Base-by-base conservation (phyloP, 768 basidiomycete genomes). In the Boletus fagicola region DNA sequence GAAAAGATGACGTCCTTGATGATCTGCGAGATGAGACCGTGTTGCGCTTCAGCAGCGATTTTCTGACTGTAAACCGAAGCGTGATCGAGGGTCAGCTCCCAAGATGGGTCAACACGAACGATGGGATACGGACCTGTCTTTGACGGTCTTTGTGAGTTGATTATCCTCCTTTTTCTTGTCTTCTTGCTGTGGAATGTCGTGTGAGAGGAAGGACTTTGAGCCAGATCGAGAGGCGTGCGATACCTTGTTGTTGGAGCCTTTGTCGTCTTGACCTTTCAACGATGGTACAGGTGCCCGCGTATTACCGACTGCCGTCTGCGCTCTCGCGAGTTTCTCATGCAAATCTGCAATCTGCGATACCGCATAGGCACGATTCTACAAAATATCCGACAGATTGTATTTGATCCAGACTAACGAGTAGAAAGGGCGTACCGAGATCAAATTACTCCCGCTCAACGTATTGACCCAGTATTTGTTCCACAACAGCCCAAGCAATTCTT, bases 381-480 rank as follows among this genome's bases (percentile, higher is more conserved):
- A 15, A 1, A 28, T n/a, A 24, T 5, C 24, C 18, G 2, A 15
- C 1, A 6, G 10, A 18, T 56, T 8, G 24, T 31, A 20, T 35
- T 8, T 20, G 8, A n/a, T 30, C 40, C 35, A 26, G 1, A 36
- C 13, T 2, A 5, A 44, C 16, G 16, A 42, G 12, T 0, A 12
- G 4, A 33, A 20, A 7, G 18, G 7, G 71, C 86, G 31, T 56
- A 98, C 96, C 22, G 94, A 94, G 50, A 98, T 89, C 48, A 98
- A 72, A 5, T 94, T 89, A 67, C 92, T 96, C 68, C 93, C 92
- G 65, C 91, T 93, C 39, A 99, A 78, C 3, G 97, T 99, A 65
- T 94, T 94, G 26, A 97, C 93, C 97, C 97, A 99, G 66, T 99
- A 99, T 74, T 98, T 98, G 75, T 99, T 98, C 96, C 96, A 98